Evolutionary conservation across 2,329 filamentous ascomycete genomes (phyloP).

Genomic region (Botrytis galanthina): DNA sequence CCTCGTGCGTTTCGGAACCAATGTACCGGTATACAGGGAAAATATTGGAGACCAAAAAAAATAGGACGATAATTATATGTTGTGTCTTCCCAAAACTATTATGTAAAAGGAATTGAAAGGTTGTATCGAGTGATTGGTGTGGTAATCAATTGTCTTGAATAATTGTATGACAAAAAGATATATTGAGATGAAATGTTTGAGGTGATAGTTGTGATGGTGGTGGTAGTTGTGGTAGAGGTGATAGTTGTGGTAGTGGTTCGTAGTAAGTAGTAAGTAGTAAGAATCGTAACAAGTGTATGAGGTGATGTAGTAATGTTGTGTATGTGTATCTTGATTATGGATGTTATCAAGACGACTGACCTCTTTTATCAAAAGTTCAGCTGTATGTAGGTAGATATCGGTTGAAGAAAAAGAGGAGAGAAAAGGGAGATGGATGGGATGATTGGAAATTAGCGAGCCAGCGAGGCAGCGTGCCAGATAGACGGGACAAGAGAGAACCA

Average conservation of each 20-base stretch:
- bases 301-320: neutral
- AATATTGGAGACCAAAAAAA: neutral
- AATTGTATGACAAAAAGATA: slow-evolving; percentile 8
- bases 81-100: neutral
- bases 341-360: neutral
- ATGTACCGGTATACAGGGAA: slow-evolving; percentile 17
- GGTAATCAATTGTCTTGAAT: slow-evolving; percentile 12
- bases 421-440: neutral
- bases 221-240: no score
- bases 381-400: neutral
- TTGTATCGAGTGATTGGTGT: neutral
- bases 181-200: neutral
- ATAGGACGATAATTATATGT: slow-evolving; percentile 9
- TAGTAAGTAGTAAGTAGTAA: neutral
- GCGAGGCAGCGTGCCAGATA: slow-evolving; percentile 17
- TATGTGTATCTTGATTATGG: neutral
- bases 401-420: slow-evolving; percentile 3
- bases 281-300: neutral
- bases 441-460: slow-evolving; percentile 20
- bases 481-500: slow-evolving; percentile 4
- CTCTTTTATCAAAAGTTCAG: slow-evolving; percentile 4
- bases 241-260: neutral
- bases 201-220: neutral
- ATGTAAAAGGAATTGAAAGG: neutral
- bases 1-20: slow-evolving; percentile 21